A percentile compares a stretch with the other conserved stretches of the same genome.
These are phyloP conservation scores for Cutaneotrichosporon cyanovorans DNA, from an alignment of 1,284 basidiomycete species.

Conservation along the genomic window DNA sequence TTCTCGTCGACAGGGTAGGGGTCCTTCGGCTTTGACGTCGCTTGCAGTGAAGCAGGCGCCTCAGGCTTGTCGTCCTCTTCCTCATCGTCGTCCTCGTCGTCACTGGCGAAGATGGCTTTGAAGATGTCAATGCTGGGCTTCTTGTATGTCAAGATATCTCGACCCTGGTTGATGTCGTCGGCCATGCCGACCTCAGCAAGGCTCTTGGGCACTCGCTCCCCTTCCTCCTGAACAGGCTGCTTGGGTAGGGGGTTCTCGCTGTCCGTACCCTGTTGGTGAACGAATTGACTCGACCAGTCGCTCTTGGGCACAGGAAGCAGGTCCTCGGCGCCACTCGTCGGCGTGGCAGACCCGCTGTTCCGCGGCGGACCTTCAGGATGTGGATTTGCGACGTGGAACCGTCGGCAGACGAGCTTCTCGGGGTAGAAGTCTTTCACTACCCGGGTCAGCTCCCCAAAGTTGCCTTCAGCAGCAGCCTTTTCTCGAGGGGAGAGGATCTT, in stretches of 20 bases:
- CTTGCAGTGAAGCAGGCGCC: too few species aligned
- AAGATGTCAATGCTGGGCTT: slow-evolving; percentile 86
- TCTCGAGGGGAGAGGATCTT: slow-evolving; percentile 61
- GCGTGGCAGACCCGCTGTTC: slow-evolving; percentile 7
- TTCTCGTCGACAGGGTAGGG: slow-evolving; percentile 22
- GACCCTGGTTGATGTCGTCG: slow-evolving; percentile 77
- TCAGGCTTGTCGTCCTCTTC: slow-evolving; percentile 40
- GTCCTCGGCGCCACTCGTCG: slow-evolving; percentile 1
- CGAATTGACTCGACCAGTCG: slow-evolving; percentile 23
- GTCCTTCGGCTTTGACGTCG: slow-evolving; percentile 13
- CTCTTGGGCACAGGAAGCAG: not conserved
- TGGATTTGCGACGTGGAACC: slow-evolving; percentile 87
- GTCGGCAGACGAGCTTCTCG: slow-evolving; percentile 73
- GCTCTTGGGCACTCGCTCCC: slow-evolving; percentile 25
- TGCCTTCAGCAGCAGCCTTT: slow-evolving; percentile 71
- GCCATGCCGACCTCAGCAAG: slow-evolving; percentile 71
- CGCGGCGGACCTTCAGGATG: slow-evolving; percentile 50
- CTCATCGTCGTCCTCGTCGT: slow-evolving; percentile 69
- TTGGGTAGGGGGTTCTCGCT: slow-evolving; percentile 5
- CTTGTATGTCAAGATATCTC: slow-evolving; percentile 76
- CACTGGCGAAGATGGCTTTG: slow-evolving; percentile 88
- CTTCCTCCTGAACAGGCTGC: not conserved
- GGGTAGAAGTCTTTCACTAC: slow-evolving; percentile 70
- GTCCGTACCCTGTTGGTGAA: slow-evolving; percentile 23
- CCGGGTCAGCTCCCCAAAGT: slow-evolving; percentile 80